Evolutionary conservation across 305 asterid species (phyloP).

Genomic region (Solanum hybrid): DNA sequence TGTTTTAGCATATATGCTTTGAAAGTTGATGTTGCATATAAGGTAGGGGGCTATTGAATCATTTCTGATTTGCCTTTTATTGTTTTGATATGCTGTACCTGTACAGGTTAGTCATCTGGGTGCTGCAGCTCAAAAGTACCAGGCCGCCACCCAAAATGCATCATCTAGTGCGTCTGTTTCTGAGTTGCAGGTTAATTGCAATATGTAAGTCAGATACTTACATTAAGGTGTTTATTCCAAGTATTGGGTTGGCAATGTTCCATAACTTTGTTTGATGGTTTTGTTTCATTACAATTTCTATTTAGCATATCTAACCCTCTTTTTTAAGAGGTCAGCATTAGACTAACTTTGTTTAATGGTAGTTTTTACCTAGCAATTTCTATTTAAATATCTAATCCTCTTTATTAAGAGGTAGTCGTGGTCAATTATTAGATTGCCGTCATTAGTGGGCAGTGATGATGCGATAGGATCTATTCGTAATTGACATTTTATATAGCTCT

Average conservation of each 20-base stretch:
- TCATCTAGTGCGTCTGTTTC: slow-evolving; percentile 39
- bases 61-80: neutral
- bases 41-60: neutral
- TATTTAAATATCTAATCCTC: neutral
- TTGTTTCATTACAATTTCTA: neutral
- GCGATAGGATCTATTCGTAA: neutral
- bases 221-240: neutral
- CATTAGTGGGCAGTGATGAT: neutral
- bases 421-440: neutral
- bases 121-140: slow-evolving; percentile 70
- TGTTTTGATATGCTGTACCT: neutral
- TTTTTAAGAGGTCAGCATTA: neutral
- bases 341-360: neutral
- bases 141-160: slow-evolving; percentile 53
- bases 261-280: neutral
- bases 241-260: neutral
- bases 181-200: slow-evolving; percentile 65
- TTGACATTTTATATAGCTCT: neutral
- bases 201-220: slow-evolving; percentile 37
- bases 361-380: neutral
- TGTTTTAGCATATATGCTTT: neutral
- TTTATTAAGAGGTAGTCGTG: neutral
- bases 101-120: slow-evolving; percentile 70
- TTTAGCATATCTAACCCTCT: neutral
- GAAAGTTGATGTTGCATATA: neutral